Evolutionary conservation across 1,284 basidiomycete genomes (phyloP), one percentile per base, ranked within the genome.

Genomic region (Amylostereum areolatum): DNA sequence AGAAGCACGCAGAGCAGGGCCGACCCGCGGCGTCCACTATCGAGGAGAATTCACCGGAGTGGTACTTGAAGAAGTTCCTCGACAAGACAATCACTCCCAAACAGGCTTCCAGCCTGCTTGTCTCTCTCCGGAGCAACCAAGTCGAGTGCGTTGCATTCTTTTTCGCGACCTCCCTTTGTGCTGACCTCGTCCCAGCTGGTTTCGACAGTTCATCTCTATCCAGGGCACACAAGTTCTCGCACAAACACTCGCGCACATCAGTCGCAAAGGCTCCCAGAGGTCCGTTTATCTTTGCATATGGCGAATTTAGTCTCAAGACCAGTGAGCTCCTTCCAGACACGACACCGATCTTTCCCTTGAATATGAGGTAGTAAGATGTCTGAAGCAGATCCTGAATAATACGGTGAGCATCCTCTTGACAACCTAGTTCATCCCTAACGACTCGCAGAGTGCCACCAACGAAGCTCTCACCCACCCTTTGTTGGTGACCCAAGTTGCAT

Each of bases 21-120:
- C 78, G 78, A 54, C 62, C 75, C 11, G 64, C 66, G 24, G 65
- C 72, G 28, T 7, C 41, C 24, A 25, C 24, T 7, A 73, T 77
- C 40, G 67, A 78, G 18, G 80, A 81, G 51, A 81, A 85, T 52
- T 80, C 84, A 18, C 90, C 90, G 1, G 85, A 92, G 63, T 93
- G 84, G 86, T 97, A 92, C 63, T 84, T 96, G 58, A 83, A 85
- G 66, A 92, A 86, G 66, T 93, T 97, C 64, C 74, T 96, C 66
- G 89, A 94, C 62, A 82, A 83, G 54, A 87, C 89, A 4, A 85
- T 95, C 44, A 93, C 85, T 1, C 69, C 82, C 30, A 91, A 90
- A 66, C 84, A 92, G 57, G 90, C 90, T 10, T 75, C 78, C 30
- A 82, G 85, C 50, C 70, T 97, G 42, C 77, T 78, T 46, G 91